Evolutionary conservation across 257 asterid genomes (phyloP).

Genomic region (Echites panduratus): DNA sequence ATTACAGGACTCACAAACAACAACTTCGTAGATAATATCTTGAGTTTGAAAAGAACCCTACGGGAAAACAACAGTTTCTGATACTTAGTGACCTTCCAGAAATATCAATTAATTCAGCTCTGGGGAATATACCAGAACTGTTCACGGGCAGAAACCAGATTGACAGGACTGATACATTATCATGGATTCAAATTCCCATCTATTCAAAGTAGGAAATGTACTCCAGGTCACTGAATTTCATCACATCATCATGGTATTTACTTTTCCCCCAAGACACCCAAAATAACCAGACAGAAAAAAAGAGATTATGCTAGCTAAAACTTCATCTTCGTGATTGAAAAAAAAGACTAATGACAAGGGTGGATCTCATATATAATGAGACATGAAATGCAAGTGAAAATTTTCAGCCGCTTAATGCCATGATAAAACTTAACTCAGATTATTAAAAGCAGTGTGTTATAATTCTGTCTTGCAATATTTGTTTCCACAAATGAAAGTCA

Average conservation of each 20-base stretch:
- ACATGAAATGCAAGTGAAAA: background rate
- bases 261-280: background rate
- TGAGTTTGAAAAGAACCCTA: background rate
- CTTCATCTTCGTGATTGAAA: background rate
- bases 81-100: background rate
- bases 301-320: background rate
- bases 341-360: background rate
- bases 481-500: background rate
- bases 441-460: background rate
- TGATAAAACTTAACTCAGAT: too few species aligned
- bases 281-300: background rate
- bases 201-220: background rate
- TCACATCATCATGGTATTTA: too few species aligned
- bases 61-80: background rate
- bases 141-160: background rate
- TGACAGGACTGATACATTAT: background rate
- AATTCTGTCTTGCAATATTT: background rate
- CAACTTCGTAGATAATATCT: background rate
- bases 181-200: background rate
- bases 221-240: background rate
- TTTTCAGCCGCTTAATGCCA: background rate
- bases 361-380: background rate
- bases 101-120: background rate
- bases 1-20: background rate
- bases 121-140: background rate